Evolutionary conservation across 2,329 filamentous ascomycete genomes (phyloP).

Genomic region (Claviceps humidiphila): DNA sequence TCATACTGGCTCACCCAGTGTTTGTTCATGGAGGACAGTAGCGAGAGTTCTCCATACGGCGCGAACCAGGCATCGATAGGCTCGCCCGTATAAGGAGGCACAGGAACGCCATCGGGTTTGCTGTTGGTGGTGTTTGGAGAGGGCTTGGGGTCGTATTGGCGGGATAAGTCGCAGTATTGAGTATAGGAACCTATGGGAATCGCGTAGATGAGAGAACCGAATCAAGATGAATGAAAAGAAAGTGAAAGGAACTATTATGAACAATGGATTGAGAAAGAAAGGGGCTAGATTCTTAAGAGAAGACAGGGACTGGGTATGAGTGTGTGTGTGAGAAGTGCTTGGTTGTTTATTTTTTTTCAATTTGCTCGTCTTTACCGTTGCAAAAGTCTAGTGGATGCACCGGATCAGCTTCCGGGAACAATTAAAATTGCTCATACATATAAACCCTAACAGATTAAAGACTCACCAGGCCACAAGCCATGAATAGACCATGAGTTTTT

Average conservation of each 20-base stretch:
- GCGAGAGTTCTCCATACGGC: conserved; percentile 42
- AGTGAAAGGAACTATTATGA: no score
- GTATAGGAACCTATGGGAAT: conserved; percentile 39
- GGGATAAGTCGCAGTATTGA: conserved; percentile 52
- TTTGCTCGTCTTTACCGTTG: conserved; percentile 18
- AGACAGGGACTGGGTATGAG: not conserved
- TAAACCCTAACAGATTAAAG: not conserved
- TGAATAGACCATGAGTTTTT: conserved; percentile 45
- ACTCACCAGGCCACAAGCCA: conserved; percentile 39
- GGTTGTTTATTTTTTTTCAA: no score
- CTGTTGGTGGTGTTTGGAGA: conserved; percentile 51
- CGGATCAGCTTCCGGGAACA: no score
- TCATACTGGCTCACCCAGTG: conserved; percentile 47
- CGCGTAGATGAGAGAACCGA: no score
- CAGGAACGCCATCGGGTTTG: conserved; percentile 34
- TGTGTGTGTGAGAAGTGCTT: no score
- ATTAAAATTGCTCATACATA: no score
- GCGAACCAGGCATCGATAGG: conserved; percentile 45
- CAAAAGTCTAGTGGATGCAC: conserved; percentile 24
- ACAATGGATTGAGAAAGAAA: conserved; percentile 5
- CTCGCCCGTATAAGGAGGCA: conserved; percentile 44
- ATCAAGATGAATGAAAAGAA: no score
- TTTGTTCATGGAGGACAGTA: conserved; percentile 53
- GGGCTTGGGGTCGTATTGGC: conserved; percentile 50
- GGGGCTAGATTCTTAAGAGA: conserved; percentile 7